phyloP scores from a whole-genome alignment of 352 stramenopile genomes.

The Saprolegnia parasitica region DNA sequence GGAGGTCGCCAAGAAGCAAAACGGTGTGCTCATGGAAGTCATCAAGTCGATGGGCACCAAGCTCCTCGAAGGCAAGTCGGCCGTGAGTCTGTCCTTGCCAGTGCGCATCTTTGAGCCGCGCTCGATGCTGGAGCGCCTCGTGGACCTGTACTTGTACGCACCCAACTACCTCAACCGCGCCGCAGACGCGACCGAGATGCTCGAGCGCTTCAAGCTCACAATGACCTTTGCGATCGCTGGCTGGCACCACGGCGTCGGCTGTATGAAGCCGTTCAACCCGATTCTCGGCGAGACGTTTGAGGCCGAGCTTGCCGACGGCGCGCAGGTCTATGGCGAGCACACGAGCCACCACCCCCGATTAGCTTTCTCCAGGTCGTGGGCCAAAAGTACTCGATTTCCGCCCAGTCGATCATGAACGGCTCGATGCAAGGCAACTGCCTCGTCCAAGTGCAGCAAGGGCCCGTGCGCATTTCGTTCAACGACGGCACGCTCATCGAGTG shows the following conservation, averaged over 20 bases:
- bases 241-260: conserved; percentile 71
- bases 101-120: conserved; percentile 83
- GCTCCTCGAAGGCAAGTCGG: conserved; percentile 62
- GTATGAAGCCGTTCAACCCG: conserved; percentile 83
- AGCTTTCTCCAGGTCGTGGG: conserved; percentile 77
- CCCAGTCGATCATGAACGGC: conserved; percentile 68
- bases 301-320: conserved; percentile 65
- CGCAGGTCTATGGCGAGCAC: conserved; percentile 75
- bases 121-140: conserved; percentile 72
- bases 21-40: conserved; percentile 79
- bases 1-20: conserved; percentile 79
- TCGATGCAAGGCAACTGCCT: conserved; percentile 82
- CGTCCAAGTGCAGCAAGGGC: conserved; percentile 71
- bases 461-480: conserved; percentile 63
- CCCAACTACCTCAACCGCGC: conserved; percentile 69
- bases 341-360: conserved; percentile 83
- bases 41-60: conserved; percentile 71
- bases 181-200: conserved; percentile 47
- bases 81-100: conserved; percentile 76
- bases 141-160: conserved; percentile 75
- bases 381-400: conserved; percentile 65
- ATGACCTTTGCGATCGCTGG: conserved; percentile 73
- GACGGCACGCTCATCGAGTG: conserved; percentile 68
- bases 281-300: conserved; percentile 81
- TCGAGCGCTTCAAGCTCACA: conserved; percentile 79